Percentiles rank a stretch among this genome's conserved stretches.
These are phyloP conservation scores for Citrullus colocynthis DNA, from an alignment of 306 rosid species.

Conservation along the genomic window DNA sequence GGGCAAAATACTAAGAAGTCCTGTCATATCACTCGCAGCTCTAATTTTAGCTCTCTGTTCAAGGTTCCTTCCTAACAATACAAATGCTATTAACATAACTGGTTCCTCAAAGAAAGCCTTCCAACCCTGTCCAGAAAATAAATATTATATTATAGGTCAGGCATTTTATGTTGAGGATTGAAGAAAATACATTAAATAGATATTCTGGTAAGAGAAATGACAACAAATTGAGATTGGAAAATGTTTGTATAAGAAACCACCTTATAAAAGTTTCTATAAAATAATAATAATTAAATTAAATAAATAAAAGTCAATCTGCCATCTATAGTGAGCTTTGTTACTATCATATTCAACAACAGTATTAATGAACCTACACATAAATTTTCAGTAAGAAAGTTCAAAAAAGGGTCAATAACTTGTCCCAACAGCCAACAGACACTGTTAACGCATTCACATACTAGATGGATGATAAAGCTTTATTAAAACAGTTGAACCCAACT, in stretches of 20 bases:
- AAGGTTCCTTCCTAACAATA: slow-evolving; percentile 89
- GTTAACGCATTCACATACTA: not conserved
- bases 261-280: not conserved
- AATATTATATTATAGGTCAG: not conserved
- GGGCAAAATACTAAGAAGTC: slow-evolving; percentile 78
- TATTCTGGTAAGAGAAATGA: not conserved
- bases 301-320: not conserved
- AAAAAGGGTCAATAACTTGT: not conserved
- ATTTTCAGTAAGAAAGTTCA: no score
- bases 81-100: slow-evolving; percentile 93
- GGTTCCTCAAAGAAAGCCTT: slow-evolving; percentile 98
- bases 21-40: slow-evolving; percentile 98
- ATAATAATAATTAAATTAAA: no score
- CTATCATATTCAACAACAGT: not conserved
- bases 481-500: not conserved
- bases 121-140: slow-evolving; percentile 70
- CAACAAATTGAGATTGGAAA: not conserved
- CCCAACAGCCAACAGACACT: not conserved
- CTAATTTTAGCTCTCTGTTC: slow-evolving; percentile 95
- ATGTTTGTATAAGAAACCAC: not conserved
- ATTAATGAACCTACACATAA: not conserved
- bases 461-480: not conserved
- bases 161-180: not conserved
- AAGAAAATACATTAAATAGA: not conserved
- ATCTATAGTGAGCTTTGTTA: not conserved